phyloP scores from a whole-genome alignment of 83 land plant species.

The Isoetes engelmannii region DNA sequence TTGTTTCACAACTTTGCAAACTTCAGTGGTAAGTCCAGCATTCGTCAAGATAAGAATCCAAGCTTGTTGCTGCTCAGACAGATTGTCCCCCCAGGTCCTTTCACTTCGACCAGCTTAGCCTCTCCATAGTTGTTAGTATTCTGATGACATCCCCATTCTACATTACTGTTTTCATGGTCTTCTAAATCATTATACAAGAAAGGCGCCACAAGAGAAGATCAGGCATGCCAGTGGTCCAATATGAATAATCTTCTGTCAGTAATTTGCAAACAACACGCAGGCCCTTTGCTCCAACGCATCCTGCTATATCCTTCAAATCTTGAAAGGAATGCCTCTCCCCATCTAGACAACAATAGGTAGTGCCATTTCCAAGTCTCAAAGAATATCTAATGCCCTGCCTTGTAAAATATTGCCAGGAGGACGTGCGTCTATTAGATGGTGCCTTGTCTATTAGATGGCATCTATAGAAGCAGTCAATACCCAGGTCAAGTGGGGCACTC shows the following conservation, averaged over 20 bases:
- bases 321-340: conserved; percentile 64
- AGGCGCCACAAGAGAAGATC: too few relatives aligned
- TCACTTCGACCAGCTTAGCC: conserved; percentile 91
- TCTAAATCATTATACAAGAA: background rate
- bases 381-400: conserved; percentile 55
- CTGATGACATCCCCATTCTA: too few relatives aligned
- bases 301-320: conserved; percentile 61
- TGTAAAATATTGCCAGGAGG: conserved; percentile 41
- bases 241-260: conserved; percentile 66
- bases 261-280: conserved; percentile 59
- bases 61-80: conserved; percentile 90
- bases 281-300: conserved; percentile 59
- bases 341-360: conserved; percentile 61
- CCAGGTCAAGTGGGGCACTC: conserved; percentile 83
- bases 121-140: conserved; percentile 31
- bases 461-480: conserved; percentile 69
- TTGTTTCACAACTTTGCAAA: conserved; percentile 63
- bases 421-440: conserved; percentile 54
- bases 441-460: too few relatives aligned
- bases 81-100: conserved; percentile 82
- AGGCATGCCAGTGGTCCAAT: conserved; percentile 89
- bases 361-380: conserved; percentile 54
- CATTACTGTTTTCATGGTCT: too few relatives aligned
- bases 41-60: conserved; percentile 69
- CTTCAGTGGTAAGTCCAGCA: conserved; percentile 58